Percentiles rank a stretch among this genome's conserved stretches.
Evolutionary conservation across 2,329 filamentous ascomycete genomes (phyloP).

Genomic region (Fusarium xyrophilum): DNA sequence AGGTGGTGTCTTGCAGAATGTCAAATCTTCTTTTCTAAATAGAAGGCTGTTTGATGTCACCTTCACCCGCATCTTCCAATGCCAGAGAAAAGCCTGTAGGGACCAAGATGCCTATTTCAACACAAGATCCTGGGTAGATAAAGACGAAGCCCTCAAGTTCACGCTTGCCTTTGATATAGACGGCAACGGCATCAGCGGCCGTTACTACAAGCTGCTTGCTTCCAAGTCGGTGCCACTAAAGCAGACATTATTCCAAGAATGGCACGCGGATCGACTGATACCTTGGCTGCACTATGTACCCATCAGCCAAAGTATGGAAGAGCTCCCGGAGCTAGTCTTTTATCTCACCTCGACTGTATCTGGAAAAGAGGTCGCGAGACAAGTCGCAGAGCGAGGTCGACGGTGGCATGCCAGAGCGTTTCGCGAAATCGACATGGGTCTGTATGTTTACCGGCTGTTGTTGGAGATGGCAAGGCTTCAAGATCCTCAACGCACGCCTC

Average conservation of each 20-base stretch:
- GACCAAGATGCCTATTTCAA: constrained; percentile 45
- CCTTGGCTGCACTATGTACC: constrained; percentile 65
- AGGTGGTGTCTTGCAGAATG: background rate
- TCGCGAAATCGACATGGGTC: constrained; percentile 63
- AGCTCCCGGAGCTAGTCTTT: constrained; percentile 58
- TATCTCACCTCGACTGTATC: constrained; percentile 54
- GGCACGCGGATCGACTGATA: constrained; percentile 62
- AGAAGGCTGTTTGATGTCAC: constrained; percentile 11
- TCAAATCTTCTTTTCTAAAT: background rate
- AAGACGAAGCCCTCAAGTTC: constrained; percentile 47
- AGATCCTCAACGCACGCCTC: background rate
- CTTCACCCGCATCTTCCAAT: constrained; percentile 56
- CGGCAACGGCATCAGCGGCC: constrained; percentile 62
- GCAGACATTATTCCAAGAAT: constrained; percentile 60
- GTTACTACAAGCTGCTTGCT: constrained; percentile 58
- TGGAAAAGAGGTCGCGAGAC: constrained; percentile 56
- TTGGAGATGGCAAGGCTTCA: background rate
- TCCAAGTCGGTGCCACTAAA: constrained; percentile 58
- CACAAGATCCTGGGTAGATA: constrained; percentile 42
- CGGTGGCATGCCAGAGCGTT: constrained; percentile 63
- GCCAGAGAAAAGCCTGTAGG: constrained; percentile 46
- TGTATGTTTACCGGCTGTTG: constrained; percentile 56
- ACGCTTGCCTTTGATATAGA: constrained; percentile 59
- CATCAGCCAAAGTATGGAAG: constrained; percentile 56
- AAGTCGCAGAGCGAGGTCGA: constrained; percentile 61